Evolutionary conservation across 257 asterid genomes (phyloP).

Genomic region (Cinchona pubescens): DNA sequence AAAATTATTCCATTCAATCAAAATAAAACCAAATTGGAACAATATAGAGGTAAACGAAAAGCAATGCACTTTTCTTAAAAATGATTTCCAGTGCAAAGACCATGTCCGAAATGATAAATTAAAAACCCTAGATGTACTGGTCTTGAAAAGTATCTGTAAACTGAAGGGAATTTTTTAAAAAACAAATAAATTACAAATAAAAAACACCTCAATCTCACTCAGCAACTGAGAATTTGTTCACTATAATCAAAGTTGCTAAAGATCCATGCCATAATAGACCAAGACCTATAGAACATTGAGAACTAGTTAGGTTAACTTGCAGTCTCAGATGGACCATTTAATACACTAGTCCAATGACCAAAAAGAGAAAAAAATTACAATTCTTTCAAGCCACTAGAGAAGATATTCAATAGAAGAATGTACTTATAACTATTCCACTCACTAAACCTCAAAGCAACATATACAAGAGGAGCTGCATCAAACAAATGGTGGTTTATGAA

Average conservation of each 20-base stretch:
- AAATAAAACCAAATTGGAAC: neutral
- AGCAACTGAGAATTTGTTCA: neutral
- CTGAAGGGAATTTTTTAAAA: neutral
- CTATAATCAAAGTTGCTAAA: neutral
- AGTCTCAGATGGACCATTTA: neutral
- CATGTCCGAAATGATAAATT: neutral
- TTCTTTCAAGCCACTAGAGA: neutral
- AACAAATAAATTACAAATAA: neutral
- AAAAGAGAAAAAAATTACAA: neutral
- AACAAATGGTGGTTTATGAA: conserved; percentile 8
- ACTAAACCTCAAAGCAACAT: neutral
- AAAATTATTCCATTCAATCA: neutral
- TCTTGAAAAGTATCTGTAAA: neutral
- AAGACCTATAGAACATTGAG: neutral
- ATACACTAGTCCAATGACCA: neutral
- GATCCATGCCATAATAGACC: neutral
- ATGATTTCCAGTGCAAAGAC: neutral
- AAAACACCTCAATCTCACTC: neutral
- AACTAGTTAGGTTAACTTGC: neutral
- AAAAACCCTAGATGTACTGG: neutral
- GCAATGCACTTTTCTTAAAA: neutral
- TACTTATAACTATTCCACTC: neutral
- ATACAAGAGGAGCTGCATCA: conserved; percentile 15
- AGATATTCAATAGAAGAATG: neutral
- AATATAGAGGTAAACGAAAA: neutral